phyloP scores from a whole-genome alignment of 2,329 filamentous ascomycete species.

The Lachnellula occidentalis region DNA sequence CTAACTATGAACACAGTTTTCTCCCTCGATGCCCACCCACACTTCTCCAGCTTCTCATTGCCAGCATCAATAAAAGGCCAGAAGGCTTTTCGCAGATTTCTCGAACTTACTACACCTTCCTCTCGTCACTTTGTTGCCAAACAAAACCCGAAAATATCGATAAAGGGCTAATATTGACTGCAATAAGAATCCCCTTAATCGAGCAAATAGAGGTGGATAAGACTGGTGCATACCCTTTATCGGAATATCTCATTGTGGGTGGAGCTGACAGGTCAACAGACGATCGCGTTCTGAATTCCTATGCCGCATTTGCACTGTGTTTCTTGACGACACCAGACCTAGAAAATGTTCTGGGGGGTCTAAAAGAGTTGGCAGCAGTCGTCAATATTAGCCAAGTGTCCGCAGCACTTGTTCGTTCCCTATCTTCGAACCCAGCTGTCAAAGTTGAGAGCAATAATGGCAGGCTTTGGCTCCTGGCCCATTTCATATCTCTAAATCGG shows the following conservation, averaged over 20 bases:
- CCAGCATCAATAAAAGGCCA: constrained; percentile 18
- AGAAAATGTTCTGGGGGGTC: constrained; percentile 14
- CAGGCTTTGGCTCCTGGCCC: constrained; percentile 60
- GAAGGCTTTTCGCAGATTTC: constrained; percentile 23
- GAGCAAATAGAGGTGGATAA: constrained; percentile 6
- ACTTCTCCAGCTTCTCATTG: constrained; percentile 24
- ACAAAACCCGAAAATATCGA: constrained; percentile 7
- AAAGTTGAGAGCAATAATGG: constrained; percentile 26
- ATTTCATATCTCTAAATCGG: constrained; percentile 56
- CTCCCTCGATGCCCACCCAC: constrained; percentile 11
- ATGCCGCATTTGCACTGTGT: constrained; percentile 27
- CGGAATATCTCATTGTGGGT: background rate
- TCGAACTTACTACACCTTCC: constrained; percentile 26
- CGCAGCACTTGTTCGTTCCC: constrained; percentile 22
- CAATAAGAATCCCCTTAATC: constrained; percentile 23
- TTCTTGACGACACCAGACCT: constrained; percentile 30
- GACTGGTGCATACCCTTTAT: constrained; percentile 12
- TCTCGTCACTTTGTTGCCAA: constrained; percentile 21
- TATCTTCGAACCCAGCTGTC: constrained; percentile 18
- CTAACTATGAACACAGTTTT: constrained; percentile 17
- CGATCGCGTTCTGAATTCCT: constrained; percentile 14
- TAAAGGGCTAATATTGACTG: constrained; percentile 15
- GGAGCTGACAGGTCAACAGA: constrained; percentile 15
- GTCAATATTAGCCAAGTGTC: constrained; percentile 26
- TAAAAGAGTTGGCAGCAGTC: constrained; percentile 21